Conservation (phyloP, 805 yeast species). For the Suhomyces sp. region DNA sequence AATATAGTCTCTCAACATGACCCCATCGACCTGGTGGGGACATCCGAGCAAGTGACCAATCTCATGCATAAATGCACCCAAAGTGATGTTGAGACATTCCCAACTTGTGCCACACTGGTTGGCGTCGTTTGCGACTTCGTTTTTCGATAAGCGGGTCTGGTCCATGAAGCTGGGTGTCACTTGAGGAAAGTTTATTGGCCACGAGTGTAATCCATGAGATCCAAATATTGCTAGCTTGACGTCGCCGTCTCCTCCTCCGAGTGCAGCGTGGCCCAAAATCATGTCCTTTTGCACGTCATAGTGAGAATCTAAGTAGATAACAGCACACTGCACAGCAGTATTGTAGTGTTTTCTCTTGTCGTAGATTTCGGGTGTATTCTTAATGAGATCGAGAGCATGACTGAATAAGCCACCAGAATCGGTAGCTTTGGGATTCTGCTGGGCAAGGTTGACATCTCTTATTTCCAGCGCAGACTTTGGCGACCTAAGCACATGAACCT, state of each 20-base stretch:
- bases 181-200: constrained; percentile 84
- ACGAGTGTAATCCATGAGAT: constrained; percentile 84
- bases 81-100: constrained; percentile 82
- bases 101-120: constrained; percentile 82
- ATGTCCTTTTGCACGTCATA: constrained; percentile 63
- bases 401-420: constrained; percentile 74
- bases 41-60: constrained; percentile 89
- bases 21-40: constrained; percentile 88
- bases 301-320: constrained; percentile 77
- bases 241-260: constrained; percentile 80
- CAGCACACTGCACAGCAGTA: constrained; percentile 75
- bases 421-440: constrained; percentile 73
- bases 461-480: constrained; percentile 68
- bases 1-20: constrained; percentile 85
- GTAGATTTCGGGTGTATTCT: constrained; percentile 26
- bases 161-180: constrained; percentile 69
- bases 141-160: constrained; percentile 55
- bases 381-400: constrained; percentile 74
- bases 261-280: constrained; percentile 85
- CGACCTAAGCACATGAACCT: constrained; percentile 72
- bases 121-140: constrained; percentile 87
- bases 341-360: constrained; percentile 45
- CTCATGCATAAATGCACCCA: constrained; percentile 95
- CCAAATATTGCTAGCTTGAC: constrained; percentile 88
- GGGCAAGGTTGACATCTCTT: constrained; percentile 77